These are phyloP conservation scores for Capsicum pubescens DNA, from an alignment of 257 asterid species.

Conservation along the genomic window DNA sequence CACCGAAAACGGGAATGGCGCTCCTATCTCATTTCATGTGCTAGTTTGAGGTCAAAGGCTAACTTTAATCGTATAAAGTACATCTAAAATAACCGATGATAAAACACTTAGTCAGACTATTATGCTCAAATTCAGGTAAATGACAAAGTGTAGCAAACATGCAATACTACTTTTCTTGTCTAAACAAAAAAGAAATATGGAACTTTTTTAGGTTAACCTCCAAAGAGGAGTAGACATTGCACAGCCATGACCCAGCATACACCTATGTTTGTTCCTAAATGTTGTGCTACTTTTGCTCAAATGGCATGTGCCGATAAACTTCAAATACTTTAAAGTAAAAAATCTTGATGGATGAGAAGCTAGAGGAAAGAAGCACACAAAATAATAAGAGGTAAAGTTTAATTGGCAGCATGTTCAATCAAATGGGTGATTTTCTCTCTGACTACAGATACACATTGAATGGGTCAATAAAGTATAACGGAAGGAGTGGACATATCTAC, in stretches of 20 bases:
- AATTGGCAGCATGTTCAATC: not conserved
- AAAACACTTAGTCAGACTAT: not conserved
- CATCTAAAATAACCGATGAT: constrained; percentile 7
- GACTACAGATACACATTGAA: not conserved
- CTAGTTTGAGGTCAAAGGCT: not conserved
- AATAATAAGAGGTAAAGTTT: too few species aligned
- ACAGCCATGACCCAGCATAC: constrained; percentile 25
- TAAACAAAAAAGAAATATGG: not conserved
- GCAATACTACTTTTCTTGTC: constrained; percentile 19
- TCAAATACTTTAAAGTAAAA: not conserved
- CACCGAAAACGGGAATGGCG: not conserved
- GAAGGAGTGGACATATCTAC: constrained; percentile 46
- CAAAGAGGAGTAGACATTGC: not conserved
- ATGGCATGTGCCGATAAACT: not conserved
- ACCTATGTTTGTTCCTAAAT: not conserved
- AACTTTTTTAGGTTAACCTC: constrained; percentile 4
- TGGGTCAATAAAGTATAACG: not conserved
- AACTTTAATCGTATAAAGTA: constrained; percentile 5
- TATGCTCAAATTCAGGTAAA: constrained; percentile 5
- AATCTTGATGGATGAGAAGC: constrained; percentile 19
- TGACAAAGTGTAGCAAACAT: not conserved
- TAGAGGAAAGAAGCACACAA: not conserved
- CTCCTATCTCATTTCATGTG: constrained; percentile 12
- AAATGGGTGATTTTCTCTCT: too few species aligned
- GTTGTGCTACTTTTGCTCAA: constrained; percentile 20